Conservation (phyloP, 106 monocot species). For the Alisma plantagoaquatica region DNA sequence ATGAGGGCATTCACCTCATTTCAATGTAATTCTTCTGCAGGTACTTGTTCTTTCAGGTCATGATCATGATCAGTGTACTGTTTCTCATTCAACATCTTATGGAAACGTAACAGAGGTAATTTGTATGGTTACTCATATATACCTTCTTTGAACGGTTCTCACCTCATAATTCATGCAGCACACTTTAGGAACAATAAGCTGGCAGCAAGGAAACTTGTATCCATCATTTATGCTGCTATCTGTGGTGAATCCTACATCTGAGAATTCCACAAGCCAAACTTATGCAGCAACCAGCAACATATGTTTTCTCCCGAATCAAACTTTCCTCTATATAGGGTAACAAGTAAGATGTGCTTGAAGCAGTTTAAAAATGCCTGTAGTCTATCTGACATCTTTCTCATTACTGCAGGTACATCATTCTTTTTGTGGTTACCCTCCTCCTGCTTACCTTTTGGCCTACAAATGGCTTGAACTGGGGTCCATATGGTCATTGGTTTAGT, state of each 20-base stretch:
- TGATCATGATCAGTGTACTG: constrained; percentile 98
- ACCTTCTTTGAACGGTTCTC: too few species aligned
- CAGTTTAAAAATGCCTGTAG: too few species aligned
- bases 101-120: constrained; percentile 72
- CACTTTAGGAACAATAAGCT: constrained; percentile 85
- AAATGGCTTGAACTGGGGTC: constrained; percentile 46
- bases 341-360: too few species aligned
- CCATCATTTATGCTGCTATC: constrained; percentile 97
- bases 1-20: too few species aligned
- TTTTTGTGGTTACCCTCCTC: constrained; percentile 60
- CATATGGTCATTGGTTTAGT: constrained; percentile 9
- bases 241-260: constrained; percentile 16
- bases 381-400: constrained; percentile 5
- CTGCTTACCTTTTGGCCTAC: constrained; percentile 60
- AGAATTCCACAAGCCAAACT: constrained; percentile 24
- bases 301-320: constrained; percentile 94
- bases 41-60: constrained; percentile 86
- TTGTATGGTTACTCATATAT: too few species aligned
- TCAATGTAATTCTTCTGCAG: constrained; percentile 26
- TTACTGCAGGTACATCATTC: constrained; percentile 58
- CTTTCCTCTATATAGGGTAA: constrained; percentile 95
- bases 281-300: constrained; percentile 38
- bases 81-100: constrained; percentile 51
- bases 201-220: constrained; percentile 92
- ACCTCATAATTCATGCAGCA: constrained; percentile 66